Evolutionary conservation across 129 eudicot genomes (phyloP), one percentile per base, ranked within the genome.

Genomic region (Arctium lappa): DNA sequence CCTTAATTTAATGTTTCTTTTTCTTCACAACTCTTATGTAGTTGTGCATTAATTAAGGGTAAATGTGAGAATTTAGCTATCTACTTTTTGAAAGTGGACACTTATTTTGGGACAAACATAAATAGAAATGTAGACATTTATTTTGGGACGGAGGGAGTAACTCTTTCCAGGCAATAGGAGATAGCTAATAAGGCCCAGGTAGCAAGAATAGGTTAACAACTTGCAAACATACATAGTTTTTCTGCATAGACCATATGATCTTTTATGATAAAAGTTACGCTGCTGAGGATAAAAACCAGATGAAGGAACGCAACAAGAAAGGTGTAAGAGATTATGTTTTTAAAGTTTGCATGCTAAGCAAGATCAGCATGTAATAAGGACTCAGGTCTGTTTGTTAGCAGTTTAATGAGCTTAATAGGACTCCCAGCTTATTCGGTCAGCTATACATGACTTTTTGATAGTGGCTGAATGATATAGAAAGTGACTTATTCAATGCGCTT

Each of bases 111-210:
- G n/a, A n/a, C n/a, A n/a, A n/a, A n/a, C n/a, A n/a, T n/a, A n/a
- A n/a, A n/a, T n/a, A n/a, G n/a, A n/a, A n/a, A n/a, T n/a, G n/a
- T n/a, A n/a, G n/a, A n/a, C n/a, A n/a, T n/a, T n/a, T n/a, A n/a
- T n/a, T n/a, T n/a, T n/a, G n/a, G n/a, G n/a, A n/a, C n/a, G n/a
- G n/a, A n/a, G n/a, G n/a, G n/a, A n/a, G n/a, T n/a, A 22, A 22
- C 27, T 22, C 27, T 22, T 22, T 22, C 27, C 27, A 77, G 48
- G 29, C 56, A n/a, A 34, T 30, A 32, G 31, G 60, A 39, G 46
- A 83, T 63, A 15, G 27, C 88, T 62, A 38, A 85, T 22, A 50
- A 53, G 73, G 13, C 66, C 76, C 36, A 22, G 42, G 34, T 33
- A 36, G 71, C 80, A n/a, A 75, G 15, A 56, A 42, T 15, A 30